Base-by-base conservation (phyloP, 768 basidiomycete genomes). In the Favolaschia claudopus region DNA sequence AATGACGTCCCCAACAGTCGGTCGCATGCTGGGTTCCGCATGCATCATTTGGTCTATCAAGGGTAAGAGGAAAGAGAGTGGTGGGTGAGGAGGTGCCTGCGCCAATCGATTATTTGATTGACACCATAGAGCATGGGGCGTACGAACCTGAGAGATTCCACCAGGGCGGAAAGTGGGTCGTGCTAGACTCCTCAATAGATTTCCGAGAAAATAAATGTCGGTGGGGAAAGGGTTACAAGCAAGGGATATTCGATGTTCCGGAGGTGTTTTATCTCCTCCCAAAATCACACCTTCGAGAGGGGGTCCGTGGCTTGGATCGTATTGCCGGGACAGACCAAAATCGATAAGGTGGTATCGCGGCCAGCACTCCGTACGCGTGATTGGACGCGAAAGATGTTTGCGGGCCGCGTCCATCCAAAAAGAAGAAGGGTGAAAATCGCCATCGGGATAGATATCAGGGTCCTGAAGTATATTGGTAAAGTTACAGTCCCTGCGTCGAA, bases 171-270 rank as follows among this genome's bases (percentile, higher is more conserved):
- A 40, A 20, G 27, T 45, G 17, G 17, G 14, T 8, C 20, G 20
- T 15, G 27, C 44, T 15, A 45, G 44, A 13, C 15, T 29, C 31
- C 44, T 25, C 24, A 31, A 15, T 27, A 15, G 27, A 46, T 53
- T 53, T 14, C 52, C 52, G 9, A 53, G 52, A 17, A 19, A 44
- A 36, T 53, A 53, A 13, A 53, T 53, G 42, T 53, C 52, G 29
- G 52, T 44, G 6, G 40, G 52, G 40, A 53, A 53, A 2, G 52
- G 42, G 15, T 53, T 44, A n/a, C 52, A 53, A 10, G 8, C 25
- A 49, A 25, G 15, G 19, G 29, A 10, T 5, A 10, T 17, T 17
- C 8, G 31, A 15, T 34, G 32, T 24, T 53, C 51, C 17, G 39
- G 51, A 14, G 40, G 29, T 24, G 37, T 42, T 31, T 43, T 29